phyloP scores from a whole-genome alignment of 108 stramenopile species.

The Cyclotella baltica region DNA sequence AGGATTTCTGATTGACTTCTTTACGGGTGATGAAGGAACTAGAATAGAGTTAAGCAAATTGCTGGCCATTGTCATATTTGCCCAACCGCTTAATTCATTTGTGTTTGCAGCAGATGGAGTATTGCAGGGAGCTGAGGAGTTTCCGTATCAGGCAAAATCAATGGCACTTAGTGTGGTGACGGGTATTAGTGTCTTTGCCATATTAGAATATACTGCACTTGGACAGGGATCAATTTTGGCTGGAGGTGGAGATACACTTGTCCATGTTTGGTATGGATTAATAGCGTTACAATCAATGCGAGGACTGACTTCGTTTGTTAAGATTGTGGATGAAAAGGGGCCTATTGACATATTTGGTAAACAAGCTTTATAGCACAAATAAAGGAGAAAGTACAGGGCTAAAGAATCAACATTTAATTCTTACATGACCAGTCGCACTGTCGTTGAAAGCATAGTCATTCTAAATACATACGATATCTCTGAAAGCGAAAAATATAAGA shows the following conservation, averaged over 20 bases:
- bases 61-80: slow-evolving; percentile 69
- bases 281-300: slow-evolving; percentile 82
- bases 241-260: slow-evolving; percentile 60
- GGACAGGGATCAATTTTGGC: slow-evolving; percentile 12
- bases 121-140: slow-evolving; percentile 85
- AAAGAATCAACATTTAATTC: too few relatives aligned
- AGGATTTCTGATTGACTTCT: slow-evolving; percentile 66
- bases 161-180: slow-evolving; percentile 77
- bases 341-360: slow-evolving; percentile 71
- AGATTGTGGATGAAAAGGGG: slow-evolving; percentile 70
- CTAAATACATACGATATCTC: too few relatives aligned
- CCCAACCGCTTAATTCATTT: slow-evolving; percentile 85
- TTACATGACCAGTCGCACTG: too few relatives aligned
- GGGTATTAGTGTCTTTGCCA: slow-evolving; percentile 57
- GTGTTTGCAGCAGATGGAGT: slow-evolving; percentile 91
- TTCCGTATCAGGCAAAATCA: slow-evolving; percentile 81
- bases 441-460: too few relatives aligned
- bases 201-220: slow-evolving; percentile 50
- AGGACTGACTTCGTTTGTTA: slow-evolving; percentile 77
- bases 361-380: background rate
- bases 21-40: slow-evolving; percentile 75
- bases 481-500: too few relatives aligned
- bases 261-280: slow-evolving; percentile 80
- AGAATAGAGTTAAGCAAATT: slow-evolving; percentile 66
- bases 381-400: too few relatives aligned